Percentiles rank a stretch among this genome's conserved stretches.
Evolutionary conservation across 306 rosid species (phyloP).

Genomic region (Notholithocarpus densiflorus): DNA sequence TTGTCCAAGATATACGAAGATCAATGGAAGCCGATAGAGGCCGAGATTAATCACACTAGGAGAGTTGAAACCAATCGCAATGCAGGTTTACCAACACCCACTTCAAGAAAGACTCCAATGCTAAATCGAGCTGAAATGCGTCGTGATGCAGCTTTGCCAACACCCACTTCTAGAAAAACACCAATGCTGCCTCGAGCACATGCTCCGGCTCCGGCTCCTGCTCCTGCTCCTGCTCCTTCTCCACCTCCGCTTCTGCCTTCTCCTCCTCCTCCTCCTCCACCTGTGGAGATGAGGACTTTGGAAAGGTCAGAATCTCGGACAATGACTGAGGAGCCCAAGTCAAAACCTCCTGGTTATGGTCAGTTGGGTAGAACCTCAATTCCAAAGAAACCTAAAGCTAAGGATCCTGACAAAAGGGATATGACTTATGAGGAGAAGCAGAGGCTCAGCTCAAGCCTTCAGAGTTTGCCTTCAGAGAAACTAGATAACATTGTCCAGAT

Average conservation of each 20-base stretch:
- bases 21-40: conserved; percentile 82
- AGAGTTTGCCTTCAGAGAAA: conserved; percentile 76
- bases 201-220: not conserved
- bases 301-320: conserved; percentile 65
- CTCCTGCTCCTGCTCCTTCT: not conserved
- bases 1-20: conserved; percentile 68
- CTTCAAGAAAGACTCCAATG: conserved; percentile 57
- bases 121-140: conserved; percentile 41
- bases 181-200: conserved; percentile 7
- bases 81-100: conserved; percentile 46
- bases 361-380: conserved; percentile 73
- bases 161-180: conserved; percentile 64
- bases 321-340: conserved; percentile 34
- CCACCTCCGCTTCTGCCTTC: not conserved
- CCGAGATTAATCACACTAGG: conserved; percentile 65
- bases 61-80: conserved; percentile 59
- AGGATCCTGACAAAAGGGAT: conserved; percentile 85
- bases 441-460: conserved; percentile 78
- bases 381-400: conserved; percentile 93
- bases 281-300: conserved; percentile 66
- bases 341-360: conserved; percentile 44
- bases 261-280: conserved; percentile 49
- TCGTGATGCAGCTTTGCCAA: conserved; percentile 46
- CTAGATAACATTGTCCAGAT: conserved; percentile 79
- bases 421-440: conserved; percentile 93